Evolutionary conservation across 768 basidiomycete species (phyloP), one percentile per base, ranked within the genome.

Genomic region (Fomitopsis serialis): DNA sequence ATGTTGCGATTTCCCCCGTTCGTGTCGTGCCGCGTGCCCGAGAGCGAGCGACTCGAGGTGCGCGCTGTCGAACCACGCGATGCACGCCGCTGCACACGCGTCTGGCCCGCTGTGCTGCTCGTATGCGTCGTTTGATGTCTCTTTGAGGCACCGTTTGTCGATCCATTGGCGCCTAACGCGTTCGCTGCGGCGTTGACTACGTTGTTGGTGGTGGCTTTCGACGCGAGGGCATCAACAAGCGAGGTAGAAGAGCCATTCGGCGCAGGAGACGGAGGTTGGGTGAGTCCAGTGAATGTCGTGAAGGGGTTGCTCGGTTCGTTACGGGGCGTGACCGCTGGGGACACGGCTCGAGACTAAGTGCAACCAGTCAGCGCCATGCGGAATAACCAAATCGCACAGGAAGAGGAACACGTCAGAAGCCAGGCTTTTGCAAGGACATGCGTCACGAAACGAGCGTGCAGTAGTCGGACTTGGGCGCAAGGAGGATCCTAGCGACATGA

Each of bases 221-320:
- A 52, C 4, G 59, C 45, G n/a, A 60, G 55, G 4, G 56, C 54
- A 24, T 25, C 55, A 19, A 67, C 51, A 62, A 68, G 54, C 55
- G 70, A 56, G 25, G 62, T 53, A 44, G 46, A 37, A 53, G 8
- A 4, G 57, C 59, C 15, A 44, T 48, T 45, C 54, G 56, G 25
- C 24, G 54, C 37, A 5, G 37, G 37, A 5, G 37, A 7, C 6
- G 37, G 15, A 5, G 37, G 37, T 17, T 19, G 8, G 54, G 58
- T 29, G 55, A 62, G 53, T 25, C 54, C 58, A 19, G 63, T 54
- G 48, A 69, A 62, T 21, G 75, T 79, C 19, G 77, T 70, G 65
- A 89, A 87, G 0, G 85, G 85, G 60, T 82, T 85, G 17, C 70
- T 53, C 6, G 61, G 63, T 60, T 88, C 87, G 21, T 63, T 63